Evolutionary conservation across 1,139 yeast species (phyloP), one percentile per base, ranked within the genome.

Genomic region (Diutina sp.): DNA sequence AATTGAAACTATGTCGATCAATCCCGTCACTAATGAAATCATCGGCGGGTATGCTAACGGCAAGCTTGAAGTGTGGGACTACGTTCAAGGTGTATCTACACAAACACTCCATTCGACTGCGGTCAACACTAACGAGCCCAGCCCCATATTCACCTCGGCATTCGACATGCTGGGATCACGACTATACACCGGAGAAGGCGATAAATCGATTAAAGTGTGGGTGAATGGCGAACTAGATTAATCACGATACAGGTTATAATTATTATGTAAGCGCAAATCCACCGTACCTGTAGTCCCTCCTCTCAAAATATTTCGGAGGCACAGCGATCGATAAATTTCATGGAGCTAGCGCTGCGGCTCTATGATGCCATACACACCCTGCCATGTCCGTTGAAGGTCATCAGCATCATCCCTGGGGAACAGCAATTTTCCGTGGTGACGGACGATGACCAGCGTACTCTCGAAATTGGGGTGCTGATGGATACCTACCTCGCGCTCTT

Each of bases 1-100:
- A 30, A 76, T 90, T 47, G 90, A 91, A 65, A 79, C 96, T 0
- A 67, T 90, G 58, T 65, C 85, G 18, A 76, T 84, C 11, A 89
- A 88, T 61, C 78, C 80, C 1, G 66, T 70, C 21, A 87, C 85
- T 58, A 84, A 85, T 57, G 83, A 85, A 2, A 66, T 90, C 58
- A 89, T 88, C 66, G 82, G 90, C 4, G 98, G 98, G 14, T 87
- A 85, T 58, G 97, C 90, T 65, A 81, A 88, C 66, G 98, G 98
- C 0, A 73, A 79, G 11, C 76, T 88, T 74, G 84, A 83, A 11
- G 85, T 90, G 63, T 89, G 79, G 68, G 96, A 91, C 69, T 90
- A 93, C 79, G 76, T 78, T 35, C 69, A 83, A 1, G 97, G 97
- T 0, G 76, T 76, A 46, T 72, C 80, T 61, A 73, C 81, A 60